Percentiles rank a stretch among this genome's conserved stretches.
Conservation (phyloP, 345 rosid genomes). For the Acer saccharum region DNA sequence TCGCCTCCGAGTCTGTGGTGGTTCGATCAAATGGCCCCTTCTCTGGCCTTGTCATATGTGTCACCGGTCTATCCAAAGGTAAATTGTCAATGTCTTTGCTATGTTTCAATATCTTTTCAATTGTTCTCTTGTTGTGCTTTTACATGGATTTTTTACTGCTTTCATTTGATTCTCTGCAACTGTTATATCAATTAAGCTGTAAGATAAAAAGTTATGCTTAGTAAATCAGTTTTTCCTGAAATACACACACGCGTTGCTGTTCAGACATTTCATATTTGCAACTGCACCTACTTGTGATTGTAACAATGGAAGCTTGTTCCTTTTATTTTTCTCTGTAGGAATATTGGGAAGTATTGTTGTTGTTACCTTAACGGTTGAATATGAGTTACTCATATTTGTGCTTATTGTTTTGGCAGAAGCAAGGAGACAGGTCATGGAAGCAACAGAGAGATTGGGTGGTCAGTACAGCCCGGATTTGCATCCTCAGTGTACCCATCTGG, state of each 20-base stretch:
- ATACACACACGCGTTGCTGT: too few relatives aligned
- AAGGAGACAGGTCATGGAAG: conserved; percentile 92
- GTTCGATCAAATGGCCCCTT: conserved; percentile 57
- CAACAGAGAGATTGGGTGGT: conserved; percentile 89
- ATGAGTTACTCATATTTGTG: conserved; percentile 5
- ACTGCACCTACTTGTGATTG: not conserved
- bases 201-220: not conserved
- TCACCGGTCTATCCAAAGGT: conserved; percentile 96
- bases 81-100: not conserved
- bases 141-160: not conserved
- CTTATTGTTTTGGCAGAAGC: conserved; percentile 59
- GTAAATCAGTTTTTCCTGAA: too few relatives aligned
- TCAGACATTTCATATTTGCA: conserved; percentile 1
- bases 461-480: conserved; percentile 80
- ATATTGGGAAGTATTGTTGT: not conserved
- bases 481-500: conserved; percentile 89
- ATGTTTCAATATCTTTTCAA: not conserved
- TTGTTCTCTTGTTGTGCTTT: not conserved
- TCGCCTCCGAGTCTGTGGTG: conserved; percentile 42
- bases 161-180: not conserved
- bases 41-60: conserved; percentile 77
- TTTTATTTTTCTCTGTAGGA: not conserved
- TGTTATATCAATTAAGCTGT: not conserved
- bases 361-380: not conserved
- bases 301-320: not conserved